Percentiles rank a stretch among this genome's conserved stretches.
These are phyloP conservation scores for Coniella vitis DNA, from an alignment of 2,329 filamentous ascomycete genomes.

Conservation along the genomic window DNA sequence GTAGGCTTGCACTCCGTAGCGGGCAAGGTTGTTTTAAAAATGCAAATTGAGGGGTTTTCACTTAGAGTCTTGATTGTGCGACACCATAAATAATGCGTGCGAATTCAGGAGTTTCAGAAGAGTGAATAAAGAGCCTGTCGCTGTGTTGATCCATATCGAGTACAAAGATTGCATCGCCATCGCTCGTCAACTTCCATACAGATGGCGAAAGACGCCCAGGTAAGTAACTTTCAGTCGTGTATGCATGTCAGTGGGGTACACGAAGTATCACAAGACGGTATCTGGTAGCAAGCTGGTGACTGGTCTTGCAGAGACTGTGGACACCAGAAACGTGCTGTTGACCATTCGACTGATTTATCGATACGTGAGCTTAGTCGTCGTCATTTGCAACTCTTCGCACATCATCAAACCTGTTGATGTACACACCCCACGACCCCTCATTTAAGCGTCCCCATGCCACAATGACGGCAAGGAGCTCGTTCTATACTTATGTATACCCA, in stretches of 20 bases:
- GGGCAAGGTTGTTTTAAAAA: too few species aligned
- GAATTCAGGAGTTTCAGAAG: background rate
- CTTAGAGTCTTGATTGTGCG: background rate
- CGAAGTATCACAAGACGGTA: background rate
- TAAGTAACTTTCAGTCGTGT: too few species aligned
- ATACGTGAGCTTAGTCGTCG: background rate
- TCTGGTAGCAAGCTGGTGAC: background rate
- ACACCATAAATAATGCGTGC: background rate
- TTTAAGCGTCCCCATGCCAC: background rate
- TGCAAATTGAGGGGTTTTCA: too few species aligned
- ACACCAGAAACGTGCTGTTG: background rate
- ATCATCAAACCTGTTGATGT: slow-evolving; percentile 9
- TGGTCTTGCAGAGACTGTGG: background rate
- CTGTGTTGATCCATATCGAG: background rate
- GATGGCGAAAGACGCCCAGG: slow-evolving; percentile 7
- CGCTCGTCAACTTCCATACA: slow-evolving; percentile 8
- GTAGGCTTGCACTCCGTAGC: too few species aligned
- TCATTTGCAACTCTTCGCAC: slow-evolving; percentile 2
- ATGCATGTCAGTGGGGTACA: background rate
- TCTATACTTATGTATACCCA: too few species aligned
- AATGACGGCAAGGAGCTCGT: too few species aligned
- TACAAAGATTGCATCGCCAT: background rate
- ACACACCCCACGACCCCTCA: background rate
- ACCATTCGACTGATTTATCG: slow-evolving; percentile 1
- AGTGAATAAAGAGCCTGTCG: background rate